Percentiles rank a stretch among this genome's conserved stretches.
Conservation (phyloP, 2,329 filamentous ascomycete genomes). For the Fusarium sp. region DNA sequence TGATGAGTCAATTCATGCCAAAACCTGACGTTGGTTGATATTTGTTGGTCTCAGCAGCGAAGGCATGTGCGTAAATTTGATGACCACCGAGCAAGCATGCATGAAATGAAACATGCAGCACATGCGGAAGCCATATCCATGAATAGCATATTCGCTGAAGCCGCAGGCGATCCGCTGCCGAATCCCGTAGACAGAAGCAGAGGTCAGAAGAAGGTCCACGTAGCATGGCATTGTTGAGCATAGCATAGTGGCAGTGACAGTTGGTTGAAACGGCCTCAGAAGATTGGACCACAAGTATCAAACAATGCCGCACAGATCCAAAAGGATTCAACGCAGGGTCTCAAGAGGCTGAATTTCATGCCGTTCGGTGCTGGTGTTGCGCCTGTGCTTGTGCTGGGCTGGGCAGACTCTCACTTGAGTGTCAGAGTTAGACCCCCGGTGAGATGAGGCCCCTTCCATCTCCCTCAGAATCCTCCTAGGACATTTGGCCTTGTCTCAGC, state of each 20-base stretch:
- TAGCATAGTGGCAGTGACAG: not conserved
- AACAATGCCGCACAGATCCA: slow-evolving; percentile 27
- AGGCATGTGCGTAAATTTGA: slow-evolving; percentile 1
- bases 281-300: slow-evolving; percentile 4
- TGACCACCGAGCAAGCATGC: slow-evolving; percentile 2
- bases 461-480: slow-evolving; percentile 32
- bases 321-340: slow-evolving; percentile 21
- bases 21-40: not conserved
- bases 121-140: slow-evolving; percentile 2
- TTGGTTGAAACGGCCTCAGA: slow-evolving; percentile 6
- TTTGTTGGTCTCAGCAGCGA: not conserved
- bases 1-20: slow-evolving; percentile 22
- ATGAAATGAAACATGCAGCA: slow-evolving; percentile 30
- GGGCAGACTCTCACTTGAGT: not conserved
- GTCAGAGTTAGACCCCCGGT: slow-evolving; percentile 3
- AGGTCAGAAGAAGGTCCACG: slow-evolving; percentile 26
- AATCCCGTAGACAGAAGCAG: not conserved
- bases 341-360: slow-evolving; percentile 7
- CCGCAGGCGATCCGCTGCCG: not conserved
- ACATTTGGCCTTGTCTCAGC: slow-evolving; percentile 32
- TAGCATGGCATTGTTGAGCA: slow-evolving; percentile 11
- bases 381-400: not conserved
- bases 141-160: slow-evolving; percentile 25
- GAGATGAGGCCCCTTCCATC: slow-evolving; percentile 39
- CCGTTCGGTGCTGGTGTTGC: not conserved